Evolutionary conservation across 371 early-diverging fungal species (phyloP), one percentile per base, ranked within the genome.

Genomic region (Saksenaea oblongispora): DNA sequence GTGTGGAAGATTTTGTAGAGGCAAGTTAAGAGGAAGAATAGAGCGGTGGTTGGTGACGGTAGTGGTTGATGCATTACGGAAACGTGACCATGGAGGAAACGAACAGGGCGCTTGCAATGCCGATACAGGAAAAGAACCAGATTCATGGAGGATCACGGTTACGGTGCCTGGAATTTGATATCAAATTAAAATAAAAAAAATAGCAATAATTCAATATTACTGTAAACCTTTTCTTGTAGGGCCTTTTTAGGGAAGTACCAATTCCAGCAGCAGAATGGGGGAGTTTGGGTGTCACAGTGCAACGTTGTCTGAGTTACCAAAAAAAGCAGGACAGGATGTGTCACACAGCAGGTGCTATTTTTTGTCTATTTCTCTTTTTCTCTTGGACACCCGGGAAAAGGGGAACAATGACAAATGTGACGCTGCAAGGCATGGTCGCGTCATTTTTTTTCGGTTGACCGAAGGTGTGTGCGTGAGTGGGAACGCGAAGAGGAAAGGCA

Each of bases 401-500:
- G 51, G 51, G 51, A 47, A 47, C 51, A 47, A 47, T 47, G 51
- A 47, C 51, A 22, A 47, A 47, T 18, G 51, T 47, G 51, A 47
- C 22, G 51, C 22, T 47, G 51, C 11, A 47, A 47, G 51, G 51
- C 51, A 47, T 47, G 51, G 51, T 47, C 51, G 51, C 51, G 51
- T 47, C 51, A 47, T 17, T 24, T 18, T 47, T 47, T 47, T 26
- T 22, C 27, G 22, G 31, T 47, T 22, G 17, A 22, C 51, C 51
- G 27, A 47, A 41, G 27, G 11, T 31, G 51, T 47, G 9, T n/a
- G 51, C 51, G 51, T 47, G 51, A 47, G 51, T 22, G 11, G 24
- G 9, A 47, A 47, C 51, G 51, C 51, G 51, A 47, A 47, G 51
- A 47, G 51, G 51, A 47, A 47, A 47, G 51, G 51, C 51, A 47